These are phyloP conservation scores for Sporobolomyces roseus DNA, from an alignment of 768 basidiomycete species.

Conservation along the genomic window DNA sequence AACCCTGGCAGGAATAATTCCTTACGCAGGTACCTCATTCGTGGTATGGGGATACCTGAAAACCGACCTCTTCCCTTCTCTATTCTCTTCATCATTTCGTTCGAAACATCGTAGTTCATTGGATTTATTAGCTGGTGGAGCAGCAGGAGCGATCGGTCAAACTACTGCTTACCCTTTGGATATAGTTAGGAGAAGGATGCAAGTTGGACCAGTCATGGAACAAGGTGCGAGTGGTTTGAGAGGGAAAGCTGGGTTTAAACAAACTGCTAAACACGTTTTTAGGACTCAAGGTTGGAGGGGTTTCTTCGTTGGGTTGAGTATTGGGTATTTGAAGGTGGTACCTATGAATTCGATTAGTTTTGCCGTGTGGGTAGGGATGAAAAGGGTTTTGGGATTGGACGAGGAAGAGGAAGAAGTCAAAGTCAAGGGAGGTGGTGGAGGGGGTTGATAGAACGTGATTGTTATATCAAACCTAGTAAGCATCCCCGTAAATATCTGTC, in stretches of 20 bases:
- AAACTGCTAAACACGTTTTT: slow-evolving; percentile 70
- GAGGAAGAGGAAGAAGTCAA: slow-evolving; percentile 10
- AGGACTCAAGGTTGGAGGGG: slow-evolving; percentile 69
- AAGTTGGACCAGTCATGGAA: slow-evolving; percentile 78
- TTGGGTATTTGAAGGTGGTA: slow-evolving; percentile 89
- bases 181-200: slow-evolving; percentile 85
- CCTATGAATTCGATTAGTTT: slow-evolving; percentile 95
- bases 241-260: slow-evolving; percentile 57
- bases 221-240: slow-evolving; percentile 53
- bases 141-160: slow-evolving; percentile 79
- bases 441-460: neutral
- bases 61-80: slow-evolving; percentile 56
- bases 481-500: neutral
- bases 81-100: slow-evolving; percentile 43
- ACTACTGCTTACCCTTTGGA: slow-evolving; percentile 93
- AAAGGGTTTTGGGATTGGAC: slow-evolving; percentile 26
- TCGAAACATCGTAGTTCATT: slow-evolving; percentile 52
- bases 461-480: neutral
- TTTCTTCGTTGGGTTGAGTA: slow-evolving; percentile 83
- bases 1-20: slow-evolving; percentile 84
- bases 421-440: neutral
- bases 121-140: slow-evolving; percentile 76
- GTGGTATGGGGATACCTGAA: slow-evolving; percentile 73
- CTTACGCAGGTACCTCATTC: slow-evolving; percentile 93
- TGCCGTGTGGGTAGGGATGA: slow-evolving; percentile 57